Evolutionary conservation across 176 grass and related monocot genomes (phyloP).

Genomic region (Rhynchospora breviuscula): DNA sequence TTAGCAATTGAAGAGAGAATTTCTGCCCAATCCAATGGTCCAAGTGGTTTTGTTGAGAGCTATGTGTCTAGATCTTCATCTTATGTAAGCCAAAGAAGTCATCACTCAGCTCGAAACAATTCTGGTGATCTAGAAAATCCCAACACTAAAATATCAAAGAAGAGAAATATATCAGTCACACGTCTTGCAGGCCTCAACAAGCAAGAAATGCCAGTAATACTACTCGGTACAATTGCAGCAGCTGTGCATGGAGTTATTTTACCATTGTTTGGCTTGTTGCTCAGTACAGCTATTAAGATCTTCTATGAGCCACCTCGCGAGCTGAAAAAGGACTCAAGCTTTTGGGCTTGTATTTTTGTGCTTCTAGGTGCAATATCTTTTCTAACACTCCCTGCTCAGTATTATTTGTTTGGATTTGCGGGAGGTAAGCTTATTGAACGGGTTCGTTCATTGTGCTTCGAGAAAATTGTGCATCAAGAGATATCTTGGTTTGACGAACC

Average conservation of each 20-base stretch:
- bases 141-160: constrained; percentile 17
- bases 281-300: constrained; percentile 42
- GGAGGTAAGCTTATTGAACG: constrained; percentile 57
- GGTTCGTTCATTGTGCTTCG: constrained; percentile 41
- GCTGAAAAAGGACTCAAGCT: constrained; percentile 36
- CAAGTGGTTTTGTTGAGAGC: constrained; percentile 33
- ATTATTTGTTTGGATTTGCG: constrained; percentile 50
- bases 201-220: constrained; percentile 37
- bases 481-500: constrained; percentile 69
- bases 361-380: constrained; percentile 35
- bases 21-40: constrained; percentile 17
- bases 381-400: constrained; percentile 35
- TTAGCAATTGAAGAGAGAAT: constrained; percentile 3
- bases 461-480: constrained; percentile 48
- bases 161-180: constrained; percentile 23
- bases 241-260: constrained; percentile 47
- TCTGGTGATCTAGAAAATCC: constrained; percentile 1
- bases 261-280: constrained; percentile 44
- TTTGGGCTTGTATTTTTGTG: constrained; percentile 46
- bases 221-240: constrained; percentile 37
- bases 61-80: constrained; percentile 39
- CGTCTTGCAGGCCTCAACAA: constrained; percentile 44
- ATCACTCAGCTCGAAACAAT: background rate
- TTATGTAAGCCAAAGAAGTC: constrained; percentile 27
- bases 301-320: constrained; percentile 40